These are phyloP conservation scores for Diaporthe citriasiana DNA, from an alignment of 2,329 filamentous ascomycete species.

Conservation along the genomic window DNA sequence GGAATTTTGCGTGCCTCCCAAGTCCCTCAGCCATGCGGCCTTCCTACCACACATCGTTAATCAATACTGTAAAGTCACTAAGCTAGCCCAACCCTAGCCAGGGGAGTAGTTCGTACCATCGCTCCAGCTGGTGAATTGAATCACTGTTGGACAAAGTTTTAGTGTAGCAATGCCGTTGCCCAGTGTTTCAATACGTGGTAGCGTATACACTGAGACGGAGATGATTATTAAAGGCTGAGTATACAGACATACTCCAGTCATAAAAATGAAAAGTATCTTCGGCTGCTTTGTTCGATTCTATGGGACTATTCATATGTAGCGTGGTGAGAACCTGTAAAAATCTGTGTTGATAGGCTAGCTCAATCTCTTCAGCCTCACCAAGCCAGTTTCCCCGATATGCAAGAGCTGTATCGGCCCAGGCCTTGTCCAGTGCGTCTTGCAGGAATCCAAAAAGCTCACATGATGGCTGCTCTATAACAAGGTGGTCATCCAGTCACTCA, in stretches of 20 bases:
- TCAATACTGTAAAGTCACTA: not conserved
- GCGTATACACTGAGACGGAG: not conserved
- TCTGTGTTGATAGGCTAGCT: not conserved
- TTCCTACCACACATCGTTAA: not conserved
- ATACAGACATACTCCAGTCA: not conserved
- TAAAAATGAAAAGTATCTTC: not conserved
- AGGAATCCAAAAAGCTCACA: not conserved
- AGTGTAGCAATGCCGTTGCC: not conserved
- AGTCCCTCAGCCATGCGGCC: not conserved
- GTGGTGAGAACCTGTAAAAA: not conserved
- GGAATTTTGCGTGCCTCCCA: not conserved
- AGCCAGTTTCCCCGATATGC: not conserved
- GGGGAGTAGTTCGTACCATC: not conserved
- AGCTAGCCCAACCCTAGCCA: not conserved
- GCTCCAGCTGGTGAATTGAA: not conserved
- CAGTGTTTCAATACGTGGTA: not conserved
- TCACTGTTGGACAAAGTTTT: not conserved
- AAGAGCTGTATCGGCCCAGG: not conserved
- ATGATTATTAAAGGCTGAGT: not conserved
- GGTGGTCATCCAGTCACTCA: not conserved
- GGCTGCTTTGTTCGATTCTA: too few species aligned
- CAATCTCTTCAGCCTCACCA: not conserved
- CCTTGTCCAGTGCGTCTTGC: not conserved
- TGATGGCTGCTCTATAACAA: not conserved
- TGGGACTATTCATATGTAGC: not conserved